Conservation (phyloP, 495 filamentous ascomycete species). For the Cryomyces minteri region DNA sequence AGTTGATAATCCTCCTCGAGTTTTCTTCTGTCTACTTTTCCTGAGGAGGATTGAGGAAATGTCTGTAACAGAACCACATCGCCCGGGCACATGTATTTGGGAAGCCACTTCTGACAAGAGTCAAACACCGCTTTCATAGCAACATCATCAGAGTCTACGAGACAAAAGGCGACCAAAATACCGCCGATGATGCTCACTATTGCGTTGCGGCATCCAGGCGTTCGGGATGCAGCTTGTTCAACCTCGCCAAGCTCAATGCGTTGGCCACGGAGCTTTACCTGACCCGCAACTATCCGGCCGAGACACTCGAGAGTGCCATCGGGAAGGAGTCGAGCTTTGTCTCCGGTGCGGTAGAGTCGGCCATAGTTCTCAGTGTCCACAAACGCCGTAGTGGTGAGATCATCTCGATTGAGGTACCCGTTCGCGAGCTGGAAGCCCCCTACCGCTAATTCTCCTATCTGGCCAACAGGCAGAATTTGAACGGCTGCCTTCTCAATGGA, state of each 20-base stretch:
- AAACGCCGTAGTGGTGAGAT: constrained; percentile 58
- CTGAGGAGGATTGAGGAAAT: constrained; percentile 57
- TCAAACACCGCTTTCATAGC: constrained; percentile 26
- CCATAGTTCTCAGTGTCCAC: constrained; percentile 32
- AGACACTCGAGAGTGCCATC: constrained; percentile 63
- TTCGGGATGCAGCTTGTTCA: constrained; percentile 44
- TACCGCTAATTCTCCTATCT: constrained; percentile 64
- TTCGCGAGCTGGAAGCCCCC: constrained; percentile 64
- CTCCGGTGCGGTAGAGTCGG: constrained; percentile 66
- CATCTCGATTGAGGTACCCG: constrained; percentile 66
- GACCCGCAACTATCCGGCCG: constrained; percentile 58
- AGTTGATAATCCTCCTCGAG: constrained; percentile 36
- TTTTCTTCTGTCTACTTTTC: constrained; percentile 53
- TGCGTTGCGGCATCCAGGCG: constrained; percentile 30
- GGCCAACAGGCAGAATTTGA: constrained; percentile 40
- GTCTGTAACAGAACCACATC: constrained; percentile 40
- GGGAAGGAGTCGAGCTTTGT: constrained; percentile 49
- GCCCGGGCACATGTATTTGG: constrained; percentile 57
- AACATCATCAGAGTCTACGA: constrained; percentile 20
- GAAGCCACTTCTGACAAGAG: constrained; percentile 51
- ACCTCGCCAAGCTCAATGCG: constrained; percentile 71
- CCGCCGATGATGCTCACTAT: constrained; percentile 40
- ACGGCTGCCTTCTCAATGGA: constrained; percentile 11
- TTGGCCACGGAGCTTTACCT: constrained; percentile 71
- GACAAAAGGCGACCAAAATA: constrained; percentile 49